phyloP scores from a whole-genome alignment of 2,329 filamentous ascomycete genomes.

The Curvularia lunata region DNA sequence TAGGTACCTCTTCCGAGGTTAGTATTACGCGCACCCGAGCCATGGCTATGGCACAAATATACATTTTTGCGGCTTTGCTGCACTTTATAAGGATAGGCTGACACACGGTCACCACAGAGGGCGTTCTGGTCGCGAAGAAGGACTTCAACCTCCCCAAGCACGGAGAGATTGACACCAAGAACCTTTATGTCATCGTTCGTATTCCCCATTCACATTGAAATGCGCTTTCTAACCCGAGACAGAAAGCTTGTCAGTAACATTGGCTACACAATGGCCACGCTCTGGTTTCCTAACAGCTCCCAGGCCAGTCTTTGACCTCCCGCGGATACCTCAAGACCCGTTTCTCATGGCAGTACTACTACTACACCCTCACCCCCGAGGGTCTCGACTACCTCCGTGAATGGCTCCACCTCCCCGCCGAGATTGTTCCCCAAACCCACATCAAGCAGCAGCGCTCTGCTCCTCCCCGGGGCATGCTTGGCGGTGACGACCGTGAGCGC shows the following conservation, averaged over 20 bases:
- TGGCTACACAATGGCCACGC: neutral
- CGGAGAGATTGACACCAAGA: slow-evolving; percentile 98
- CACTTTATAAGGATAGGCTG: slow-evolving; percentile 50
- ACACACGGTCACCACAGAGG: slow-evolving; percentile 62
- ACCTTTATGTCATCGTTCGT: slow-evolving; percentile 85
- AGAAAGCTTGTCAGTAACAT: slow-evolving; percentile 73
- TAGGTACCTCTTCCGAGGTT: slow-evolving; percentile 54
- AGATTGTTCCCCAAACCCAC: slow-evolving; percentile 99
- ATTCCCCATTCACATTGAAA: neutral
- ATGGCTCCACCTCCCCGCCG: slow-evolving; percentile 99
- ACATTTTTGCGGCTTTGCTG: slow-evolving; percentile 43
- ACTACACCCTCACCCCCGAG: slow-evolving; percentile 99
- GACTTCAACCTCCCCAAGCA: slow-evolving; percentile 99
- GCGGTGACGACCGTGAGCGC: slow-evolving; percentile 78
- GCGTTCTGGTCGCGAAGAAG: slow-evolving; percentile 96
- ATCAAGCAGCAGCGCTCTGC: slow-evolving; percentile 99
- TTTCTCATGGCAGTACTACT: slow-evolving; percentile 81
- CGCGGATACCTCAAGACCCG: slow-evolving; percentile 99
- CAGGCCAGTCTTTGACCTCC: slow-evolving; percentile 88
- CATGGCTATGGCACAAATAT: slow-evolving; percentile 50
- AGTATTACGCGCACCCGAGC: slow-evolving; percentile 41
- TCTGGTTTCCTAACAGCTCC: slow-evolving; percentile 20
- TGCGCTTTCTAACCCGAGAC: slow-evolving; percentile 1
- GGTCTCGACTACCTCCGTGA: slow-evolving; percentile 99
- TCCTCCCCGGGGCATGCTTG: slow-evolving; percentile 98